phyloP scores from a whole-genome alignment of 23 red algal species.

The Gracilaria domingensis region DNA sequence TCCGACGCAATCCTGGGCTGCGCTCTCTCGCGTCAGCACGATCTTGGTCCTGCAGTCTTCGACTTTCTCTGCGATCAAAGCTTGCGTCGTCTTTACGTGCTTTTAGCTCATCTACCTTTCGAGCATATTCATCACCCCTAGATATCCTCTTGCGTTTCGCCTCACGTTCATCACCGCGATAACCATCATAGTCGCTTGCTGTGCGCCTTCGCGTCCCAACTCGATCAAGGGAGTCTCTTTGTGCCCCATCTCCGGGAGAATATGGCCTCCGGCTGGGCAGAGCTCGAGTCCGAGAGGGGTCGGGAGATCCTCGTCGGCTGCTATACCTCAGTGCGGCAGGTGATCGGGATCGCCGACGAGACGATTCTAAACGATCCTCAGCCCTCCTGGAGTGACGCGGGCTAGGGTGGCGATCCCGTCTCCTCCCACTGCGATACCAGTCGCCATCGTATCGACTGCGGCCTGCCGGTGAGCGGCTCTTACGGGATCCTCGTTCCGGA shows the following conservation, averaged over 20 bases:
- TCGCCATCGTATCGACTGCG: conserved; percentile 16
- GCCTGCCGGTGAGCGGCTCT: conserved; percentile 24
- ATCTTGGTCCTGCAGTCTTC: conserved; percentile 34
- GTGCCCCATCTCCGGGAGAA: not conserved
- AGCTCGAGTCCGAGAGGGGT: not conserved
- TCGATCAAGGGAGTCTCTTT: conserved; percentile 21
- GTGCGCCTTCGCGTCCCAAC: conserved; percentile 12
- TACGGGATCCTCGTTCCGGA: conserved; percentile 23
- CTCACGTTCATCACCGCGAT: conserved; percentile 25
- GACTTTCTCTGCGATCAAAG: conserved; percentile 43
- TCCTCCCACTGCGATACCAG: conserved; percentile 19
- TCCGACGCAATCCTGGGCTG: conserved; percentile 28
- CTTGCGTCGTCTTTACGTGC: conserved; percentile 45
- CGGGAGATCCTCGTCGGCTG: conserved; percentile 23
- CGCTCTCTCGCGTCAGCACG: conserved; percentile 38
- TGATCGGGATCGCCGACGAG: conserved; percentile 15
- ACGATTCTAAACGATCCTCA: not conserved
- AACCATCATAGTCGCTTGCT: conserved; percentile 19
- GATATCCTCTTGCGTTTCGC: conserved; percentile 37
- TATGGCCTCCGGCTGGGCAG: conserved; percentile 12
- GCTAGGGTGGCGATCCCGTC: conserved; percentile 8
- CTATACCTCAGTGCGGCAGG: conserved; percentile 13
- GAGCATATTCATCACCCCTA: conserved; percentile 26
- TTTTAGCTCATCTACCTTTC: conserved; percentile 37
- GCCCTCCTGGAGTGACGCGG: conserved; percentile 11